A percentile compares a stretch with the other conserved stretches of the same genome.
Conservation (phyloP, 164 flowering plant genomes). For the Nymphaea colorata region DNA sequence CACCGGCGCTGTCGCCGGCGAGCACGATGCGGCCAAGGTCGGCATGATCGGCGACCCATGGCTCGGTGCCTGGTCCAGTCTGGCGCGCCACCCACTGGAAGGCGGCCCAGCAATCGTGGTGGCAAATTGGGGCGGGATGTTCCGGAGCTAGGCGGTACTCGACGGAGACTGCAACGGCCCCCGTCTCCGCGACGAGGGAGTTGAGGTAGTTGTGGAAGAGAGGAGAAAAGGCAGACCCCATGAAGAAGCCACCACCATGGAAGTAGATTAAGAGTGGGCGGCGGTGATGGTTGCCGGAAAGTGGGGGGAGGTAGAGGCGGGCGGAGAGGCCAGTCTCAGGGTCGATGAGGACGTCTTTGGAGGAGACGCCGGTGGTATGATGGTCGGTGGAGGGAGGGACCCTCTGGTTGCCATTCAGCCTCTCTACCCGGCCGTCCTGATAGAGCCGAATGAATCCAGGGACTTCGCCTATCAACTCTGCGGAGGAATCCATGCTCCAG, state of each 20-base stretch:
- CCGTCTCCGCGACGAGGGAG: constrained; percentile 11
- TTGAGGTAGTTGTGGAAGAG: constrained; percentile 10
- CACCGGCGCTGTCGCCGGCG: too few relatives aligned
- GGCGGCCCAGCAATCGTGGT: constrained; percentile 15
- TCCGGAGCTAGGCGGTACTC: constrained; percentile 21
- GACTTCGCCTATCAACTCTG: not conserved
- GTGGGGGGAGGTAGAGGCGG: constrained; percentile 28
- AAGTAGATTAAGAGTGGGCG: constrained; percentile 18
- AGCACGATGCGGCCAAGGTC: too few relatives aligned
- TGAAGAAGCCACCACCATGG: constrained; percentile 31
- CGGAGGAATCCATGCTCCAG: too few relatives aligned
- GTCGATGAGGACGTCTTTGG: constrained; percentile 20
- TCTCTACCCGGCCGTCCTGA: constrained; percentile 18
- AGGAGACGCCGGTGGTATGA: constrained; percentile 12
- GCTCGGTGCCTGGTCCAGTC: too few relatives aligned
- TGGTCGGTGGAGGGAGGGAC: constrained; percentile 18
- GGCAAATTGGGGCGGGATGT: constrained; percentile 5
- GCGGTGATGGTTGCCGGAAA: constrained; percentile 3
- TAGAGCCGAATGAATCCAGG: constrained; percentile 5
- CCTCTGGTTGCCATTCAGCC: constrained; percentile 10
- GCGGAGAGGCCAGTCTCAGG: constrained; percentile 14
- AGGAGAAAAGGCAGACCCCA: constrained; percentile 16
- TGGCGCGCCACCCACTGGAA: too few relatives aligned
- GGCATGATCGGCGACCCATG: too few relatives aligned
- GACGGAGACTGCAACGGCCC: constrained; percentile 27